Base-by-base conservation (phyloP, 768 basidiomycete species). In the Boletus vinaceobasis region DNA sequence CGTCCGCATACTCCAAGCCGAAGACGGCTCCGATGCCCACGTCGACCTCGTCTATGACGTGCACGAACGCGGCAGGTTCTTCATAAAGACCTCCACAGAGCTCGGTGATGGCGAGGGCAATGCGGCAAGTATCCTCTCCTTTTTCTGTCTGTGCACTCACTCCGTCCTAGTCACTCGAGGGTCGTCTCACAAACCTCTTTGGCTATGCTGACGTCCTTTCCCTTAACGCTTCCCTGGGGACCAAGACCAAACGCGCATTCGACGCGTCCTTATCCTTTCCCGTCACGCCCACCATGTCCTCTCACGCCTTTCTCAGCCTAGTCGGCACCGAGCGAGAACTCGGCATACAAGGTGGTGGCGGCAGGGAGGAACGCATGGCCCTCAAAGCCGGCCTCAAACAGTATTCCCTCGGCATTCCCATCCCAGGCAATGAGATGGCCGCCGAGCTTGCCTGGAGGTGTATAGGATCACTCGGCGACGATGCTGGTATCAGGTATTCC, bases 91-190 rank as follows among this genome's bases (percentile, higher is more conserved):
- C 3, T 80, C 90, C 5, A 98, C 95, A 4, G 94, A 98, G 65
- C 76, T 98, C 7, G 96, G 97, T 4, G 93, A 96, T 56, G 88
- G 86, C 47, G 97, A 98, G 70, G 96, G 91, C 11, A 93, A 76
- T 52, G 93, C 93, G n/a, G 94, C 93, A 66, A 66, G 91, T 80
- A 7, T 49, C 1, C 23, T 31, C 43, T 51, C 50, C 52, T 45
- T 7, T 29, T 21, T 42, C 32, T 31, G 8, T 48, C 35, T 17
- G 29, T 35, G 11, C 21, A 23, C 63, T 57, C 49, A 55, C 51
- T 2, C 27, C 7, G 8, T 1, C 9, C 0, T 56, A 88, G 93
- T 88, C 86, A 51, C 81, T 87, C 38, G 90, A 87, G 6, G 93
- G 83, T 7, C 84, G 88, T 48, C 72, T 98, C 38, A 80, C 90